Conservation (phyloP, 73 alveolate species). For the Paramecium octaurelia region DNA sequence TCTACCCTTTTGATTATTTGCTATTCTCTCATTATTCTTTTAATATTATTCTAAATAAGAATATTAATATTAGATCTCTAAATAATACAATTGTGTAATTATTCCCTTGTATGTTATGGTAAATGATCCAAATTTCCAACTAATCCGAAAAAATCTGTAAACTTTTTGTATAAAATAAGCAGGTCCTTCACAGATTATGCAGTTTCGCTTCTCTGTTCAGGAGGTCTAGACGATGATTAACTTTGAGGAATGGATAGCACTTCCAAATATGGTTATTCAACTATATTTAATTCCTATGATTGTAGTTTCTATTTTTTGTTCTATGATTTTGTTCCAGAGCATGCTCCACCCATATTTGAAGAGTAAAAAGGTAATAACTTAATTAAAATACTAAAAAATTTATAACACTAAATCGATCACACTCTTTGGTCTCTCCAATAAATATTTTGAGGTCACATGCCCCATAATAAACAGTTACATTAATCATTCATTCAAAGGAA, state of each 20-base stretch:
- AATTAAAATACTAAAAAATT: neutral
- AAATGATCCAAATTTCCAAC: constrained; percentile 5
- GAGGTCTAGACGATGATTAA: neutral
- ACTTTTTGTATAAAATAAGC: neutral
- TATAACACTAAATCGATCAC: neutral
- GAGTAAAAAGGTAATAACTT: neutral
- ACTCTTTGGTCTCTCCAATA: neutral
- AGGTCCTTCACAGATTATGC: neutral
- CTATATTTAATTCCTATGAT: neutral
- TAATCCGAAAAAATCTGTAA: neutral
- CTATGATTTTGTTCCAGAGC: constrained; percentile 7
- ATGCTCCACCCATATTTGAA: constrained; percentile 28
- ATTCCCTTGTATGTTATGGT: constrained; percentile 10
- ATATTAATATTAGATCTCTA: neutral
- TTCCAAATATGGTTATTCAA: constrained; percentile 27
- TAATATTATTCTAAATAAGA: neutral
- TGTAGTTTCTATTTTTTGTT: neutral
- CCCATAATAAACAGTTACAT: neutral
- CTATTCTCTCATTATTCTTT: constrained; percentile 9
- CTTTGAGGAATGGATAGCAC: neutral
- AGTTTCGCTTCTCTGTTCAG: neutral
- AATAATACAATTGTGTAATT: neutral
- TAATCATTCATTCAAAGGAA: neutral
- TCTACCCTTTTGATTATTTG: constrained; percentile 11
- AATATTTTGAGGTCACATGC: neutral